Percentiles rank a stretch among this genome's conserved stretches.
Evolutionary conservation across 2,329 filamentous ascomycete genomes (phyloP).

Genomic region (Cordyceps cicadae): DNA sequence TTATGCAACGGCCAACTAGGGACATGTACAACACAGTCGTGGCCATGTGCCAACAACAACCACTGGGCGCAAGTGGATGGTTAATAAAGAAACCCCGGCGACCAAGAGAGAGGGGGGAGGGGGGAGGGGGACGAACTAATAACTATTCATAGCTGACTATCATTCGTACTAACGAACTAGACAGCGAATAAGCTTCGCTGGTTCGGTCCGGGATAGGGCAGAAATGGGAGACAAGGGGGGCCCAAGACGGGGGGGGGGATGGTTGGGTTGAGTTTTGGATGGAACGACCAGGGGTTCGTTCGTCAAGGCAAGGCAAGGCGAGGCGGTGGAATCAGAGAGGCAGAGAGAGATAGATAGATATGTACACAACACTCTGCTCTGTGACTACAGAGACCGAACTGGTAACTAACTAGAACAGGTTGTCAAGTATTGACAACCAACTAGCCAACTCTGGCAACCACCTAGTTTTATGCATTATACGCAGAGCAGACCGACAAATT

Average conservation of each 20-base stretch:
- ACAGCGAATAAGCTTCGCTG: neutral
- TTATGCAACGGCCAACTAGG: neutral
- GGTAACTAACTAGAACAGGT: neutral
- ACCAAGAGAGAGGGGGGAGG: neutral
- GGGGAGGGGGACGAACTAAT: neutral
- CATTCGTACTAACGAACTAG: neutral
- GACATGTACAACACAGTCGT: no score
- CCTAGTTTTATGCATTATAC: no score
- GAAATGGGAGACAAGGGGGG: neutral
- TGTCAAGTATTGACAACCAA: neutral
- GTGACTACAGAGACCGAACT: neutral
- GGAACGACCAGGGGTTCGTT: neutral
- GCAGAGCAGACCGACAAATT: no score
- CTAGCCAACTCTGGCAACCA: neutral
- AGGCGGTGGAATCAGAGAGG: neutral
- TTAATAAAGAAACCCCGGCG: neutral
- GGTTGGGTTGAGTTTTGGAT: neutral
- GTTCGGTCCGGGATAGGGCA: neutral
- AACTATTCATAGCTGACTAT: neutral
- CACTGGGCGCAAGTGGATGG: neutral
- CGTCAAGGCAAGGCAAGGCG: neutral
- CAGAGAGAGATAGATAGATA: neutral
- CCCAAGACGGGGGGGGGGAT: neutral
- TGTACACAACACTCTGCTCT: neutral
- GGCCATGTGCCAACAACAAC: neutral